These are phyloP conservation scores for Vitis hybrid DNA, from an alignment of 177 flowering plant genomes.

Conservation along the genomic window DNA sequence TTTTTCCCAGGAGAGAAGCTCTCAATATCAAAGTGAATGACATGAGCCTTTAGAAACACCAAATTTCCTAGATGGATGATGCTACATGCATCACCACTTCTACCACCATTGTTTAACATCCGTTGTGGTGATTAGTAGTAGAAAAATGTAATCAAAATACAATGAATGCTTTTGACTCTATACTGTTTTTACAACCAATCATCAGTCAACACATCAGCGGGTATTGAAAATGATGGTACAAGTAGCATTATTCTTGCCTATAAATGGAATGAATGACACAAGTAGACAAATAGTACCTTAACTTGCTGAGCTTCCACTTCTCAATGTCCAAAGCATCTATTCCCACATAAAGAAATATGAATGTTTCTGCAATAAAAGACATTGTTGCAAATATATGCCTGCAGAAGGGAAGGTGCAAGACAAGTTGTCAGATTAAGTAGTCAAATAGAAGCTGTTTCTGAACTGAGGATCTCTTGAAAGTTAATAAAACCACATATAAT, in stretches of 20 bases:
- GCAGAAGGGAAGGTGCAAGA: conserved; percentile 14
- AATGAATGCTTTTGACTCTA: no score
- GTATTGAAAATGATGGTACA: no score
- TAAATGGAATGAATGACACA: no score
- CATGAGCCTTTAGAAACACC: background rate
- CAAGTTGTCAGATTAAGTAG: background rate
- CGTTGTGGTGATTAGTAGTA: no score
- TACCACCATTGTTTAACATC: no score
- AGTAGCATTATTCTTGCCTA: no score
- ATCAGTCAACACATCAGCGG: no score
- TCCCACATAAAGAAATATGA: conserved; percentile 89
- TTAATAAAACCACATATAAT: background rate
- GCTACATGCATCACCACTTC: no score
- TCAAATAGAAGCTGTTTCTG: background rate
- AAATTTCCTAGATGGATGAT: background rate
- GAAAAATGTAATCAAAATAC: no score
- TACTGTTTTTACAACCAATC: no score
- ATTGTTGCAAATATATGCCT: conserved; percentile 88
- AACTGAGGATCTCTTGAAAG: background rate
- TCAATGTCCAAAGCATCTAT: conserved; percentile 85
- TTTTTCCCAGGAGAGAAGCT: background rate
- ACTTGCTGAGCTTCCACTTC: conserved; percentile 75
- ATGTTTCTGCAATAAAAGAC: conserved; percentile 85
- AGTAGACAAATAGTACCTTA: conserved; percentile 41
- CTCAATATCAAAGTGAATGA: background rate